phyloP scores from a whole-genome alignment of 2,329 filamentous ascomycete species.

The Colletotrichum kahawae region DNA sequence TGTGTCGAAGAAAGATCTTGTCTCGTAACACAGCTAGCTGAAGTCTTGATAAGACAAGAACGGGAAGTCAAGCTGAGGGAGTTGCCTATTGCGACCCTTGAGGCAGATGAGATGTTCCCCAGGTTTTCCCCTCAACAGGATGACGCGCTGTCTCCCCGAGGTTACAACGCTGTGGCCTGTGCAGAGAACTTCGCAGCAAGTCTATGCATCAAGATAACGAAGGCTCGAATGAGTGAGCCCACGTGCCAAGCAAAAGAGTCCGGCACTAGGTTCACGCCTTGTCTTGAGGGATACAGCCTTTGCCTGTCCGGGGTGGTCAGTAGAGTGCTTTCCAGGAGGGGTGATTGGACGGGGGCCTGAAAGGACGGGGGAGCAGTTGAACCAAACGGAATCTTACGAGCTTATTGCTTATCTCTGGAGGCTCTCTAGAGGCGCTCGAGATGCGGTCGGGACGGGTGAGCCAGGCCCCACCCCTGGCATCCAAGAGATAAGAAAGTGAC shows the following conservation, averaged over 20 bases:
- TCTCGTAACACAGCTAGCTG: not conserved
- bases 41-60: not conserved
- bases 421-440: slow-evolving; percentile 9
- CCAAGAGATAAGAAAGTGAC: slow-evolving; percentile 19
- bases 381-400: slow-evolving; percentile 14
- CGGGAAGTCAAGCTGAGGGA: not conserved
- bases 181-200: not conserved
- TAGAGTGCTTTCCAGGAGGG: not conserved
- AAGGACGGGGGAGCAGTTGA: not conserved
- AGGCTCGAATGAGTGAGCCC: not conserved
- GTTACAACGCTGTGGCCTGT: not conserved
- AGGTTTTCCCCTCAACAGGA: not conserved
- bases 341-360: not conserved
- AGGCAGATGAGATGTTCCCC: not conserved
- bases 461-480: slow-evolving; percentile 21
- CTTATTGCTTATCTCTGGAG: slow-evolving; percentile 23
- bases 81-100: not conserved
- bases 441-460: slow-evolving; percentile 13
- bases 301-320: slow-evolving; percentile 6
- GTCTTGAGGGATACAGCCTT: slow-evolving; percentile 2
- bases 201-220: not conserved
- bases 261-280: slow-evolving; percentile 14
- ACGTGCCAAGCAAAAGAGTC: not conserved
- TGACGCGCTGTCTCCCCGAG: not conserved
- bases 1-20: not conserved